Evolutionary conservation across 1,284 basidiomycete genomes (phyloP).

Genomic region (Anthracocystis panici-leucophaei): DNA sequence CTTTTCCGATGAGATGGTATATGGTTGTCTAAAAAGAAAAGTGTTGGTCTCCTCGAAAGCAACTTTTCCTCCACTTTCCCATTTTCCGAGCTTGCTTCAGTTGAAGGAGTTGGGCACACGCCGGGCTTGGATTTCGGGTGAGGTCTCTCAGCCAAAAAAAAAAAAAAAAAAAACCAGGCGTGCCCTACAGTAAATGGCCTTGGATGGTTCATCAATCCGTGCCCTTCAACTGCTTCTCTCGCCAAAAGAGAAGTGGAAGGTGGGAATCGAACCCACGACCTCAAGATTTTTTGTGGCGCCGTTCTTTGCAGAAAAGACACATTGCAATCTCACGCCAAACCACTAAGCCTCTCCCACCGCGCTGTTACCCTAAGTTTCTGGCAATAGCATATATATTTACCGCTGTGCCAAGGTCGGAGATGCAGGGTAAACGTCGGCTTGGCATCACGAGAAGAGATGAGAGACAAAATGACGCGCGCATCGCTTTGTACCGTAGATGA

Average conservation of each 20-base stretch:
- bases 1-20: neutral
- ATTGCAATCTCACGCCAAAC: conserved; percentile 63
- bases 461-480: conserved; percentile 23
- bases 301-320: conserved; percentile 13
- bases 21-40: conserved; percentile 1
- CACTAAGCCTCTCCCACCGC: conserved; percentile 62
- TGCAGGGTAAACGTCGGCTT: no score
- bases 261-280: conserved; percentile 62
- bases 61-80: conserved; percentile 22
- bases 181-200: no score
- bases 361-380: neutral
- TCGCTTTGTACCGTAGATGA: neutral
- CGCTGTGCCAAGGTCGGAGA: no score
- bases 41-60: conserved; percentile 8
- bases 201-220: no score
- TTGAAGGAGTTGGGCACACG: no score
- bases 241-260: conserved; percentile 51
- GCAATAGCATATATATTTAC: neutral
- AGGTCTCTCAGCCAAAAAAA: no score
- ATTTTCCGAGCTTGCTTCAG: conserved; percentile 3
- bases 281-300: conserved; percentile 45
- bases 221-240: no score
- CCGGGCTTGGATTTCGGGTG: no score
- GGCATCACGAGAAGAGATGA: neutral
- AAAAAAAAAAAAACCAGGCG: no score